Conservation (phyloP, 352 stramenopile genomes). For the Globisporangium abappressorium region DNA sequence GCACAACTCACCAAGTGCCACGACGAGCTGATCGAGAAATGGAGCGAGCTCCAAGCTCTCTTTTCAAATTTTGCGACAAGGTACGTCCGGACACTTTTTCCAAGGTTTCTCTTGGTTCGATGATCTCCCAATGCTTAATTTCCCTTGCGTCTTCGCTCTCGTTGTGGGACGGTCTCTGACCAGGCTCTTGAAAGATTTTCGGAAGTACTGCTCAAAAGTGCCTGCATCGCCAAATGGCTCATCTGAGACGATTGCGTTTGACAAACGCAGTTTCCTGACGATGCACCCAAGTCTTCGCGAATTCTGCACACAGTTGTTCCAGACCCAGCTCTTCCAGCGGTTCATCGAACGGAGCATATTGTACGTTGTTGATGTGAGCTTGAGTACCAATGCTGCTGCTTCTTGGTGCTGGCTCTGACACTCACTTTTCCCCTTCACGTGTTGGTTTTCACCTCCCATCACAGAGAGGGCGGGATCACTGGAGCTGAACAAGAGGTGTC, state of each 20-base stretch:
- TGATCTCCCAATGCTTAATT: background rate
- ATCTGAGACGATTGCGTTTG: constrained; percentile 31
- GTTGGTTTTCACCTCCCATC: background rate
- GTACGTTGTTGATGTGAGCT: constrained; percentile 17
- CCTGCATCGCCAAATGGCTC: background rate
- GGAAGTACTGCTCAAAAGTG: constrained; percentile 46
- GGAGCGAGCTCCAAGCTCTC: constrained; percentile 48
- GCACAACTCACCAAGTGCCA: constrained; percentile 24
- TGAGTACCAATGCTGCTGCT: background rate
- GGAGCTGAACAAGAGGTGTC: constrained; percentile 41
- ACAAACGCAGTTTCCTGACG: constrained; percentile 49
- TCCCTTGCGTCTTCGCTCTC: background rate
- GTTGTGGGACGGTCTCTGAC: background rate
- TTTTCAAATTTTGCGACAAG: constrained; percentile 52
- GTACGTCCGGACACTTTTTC: constrained; percentile 22
- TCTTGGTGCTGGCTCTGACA: background rate
- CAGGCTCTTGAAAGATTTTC: constrained; percentile 43
- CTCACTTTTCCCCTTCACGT: constrained; percentile 8
- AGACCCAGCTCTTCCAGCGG: constrained; percentile 71
- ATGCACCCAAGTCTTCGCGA: constrained; percentile 60
- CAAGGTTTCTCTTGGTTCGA: background rate
- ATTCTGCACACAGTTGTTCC: constrained; percentile 64
- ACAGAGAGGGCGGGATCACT: background rate
- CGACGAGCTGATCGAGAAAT: constrained; percentile 59
- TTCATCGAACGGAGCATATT: constrained; percentile 50